Conservation (phyloP, 2,329 filamentous ascomycete species). For the Cadophora luteo-olivacea region DNA sequence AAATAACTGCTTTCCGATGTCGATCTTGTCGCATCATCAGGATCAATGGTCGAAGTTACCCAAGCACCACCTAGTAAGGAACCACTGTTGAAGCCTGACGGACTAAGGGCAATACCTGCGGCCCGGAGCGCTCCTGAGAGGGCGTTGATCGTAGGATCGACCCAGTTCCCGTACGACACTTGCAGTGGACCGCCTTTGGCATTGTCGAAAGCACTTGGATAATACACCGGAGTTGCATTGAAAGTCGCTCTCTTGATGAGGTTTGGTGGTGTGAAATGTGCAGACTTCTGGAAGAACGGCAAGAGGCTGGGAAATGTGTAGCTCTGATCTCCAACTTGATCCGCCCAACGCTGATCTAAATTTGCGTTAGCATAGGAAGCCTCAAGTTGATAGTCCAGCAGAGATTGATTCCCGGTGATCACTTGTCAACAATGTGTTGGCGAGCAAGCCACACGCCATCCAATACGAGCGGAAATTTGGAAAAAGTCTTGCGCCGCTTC, state of each 20-base stretch:
- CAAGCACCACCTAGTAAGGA: conserved; percentile 24
- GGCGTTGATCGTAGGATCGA: conserved; percentile 20
- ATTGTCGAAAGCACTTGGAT: conserved; percentile 43
- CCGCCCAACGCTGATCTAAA: conserved; percentile 51
- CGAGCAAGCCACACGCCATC: background rate
- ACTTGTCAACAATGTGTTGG: background rate
- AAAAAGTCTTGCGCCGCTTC: background rate
- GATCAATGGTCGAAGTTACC: conserved; percentile 29
- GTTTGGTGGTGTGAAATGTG: conserved; percentile 38
- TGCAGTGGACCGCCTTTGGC: conserved; percentile 47
- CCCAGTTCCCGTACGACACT: conserved; percentile 50
- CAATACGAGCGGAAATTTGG: background rate
- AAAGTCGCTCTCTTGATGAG: conserved; percentile 31
- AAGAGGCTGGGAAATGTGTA: conserved; percentile 55
- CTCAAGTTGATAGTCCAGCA: conserved; percentile 13
- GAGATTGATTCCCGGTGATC: background rate
- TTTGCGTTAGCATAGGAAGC: background rate
- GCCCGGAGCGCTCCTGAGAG: conserved; percentile 28
- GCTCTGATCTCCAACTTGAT: conserved; percentile 48
- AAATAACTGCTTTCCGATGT: conserved; percentile 24
- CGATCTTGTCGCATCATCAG: conserved; percentile 25
- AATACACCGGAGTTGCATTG: conserved; percentile 42
- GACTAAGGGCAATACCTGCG: conserved; percentile 27
- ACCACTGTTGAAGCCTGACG: conserved; percentile 35
- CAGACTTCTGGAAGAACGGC: conserved; percentile 51